These are phyloP conservation scores for Shiraia sp. DNA, from an alignment of 2,329 filamentous ascomycete genomes.

Conservation along the genomic window DNA sequence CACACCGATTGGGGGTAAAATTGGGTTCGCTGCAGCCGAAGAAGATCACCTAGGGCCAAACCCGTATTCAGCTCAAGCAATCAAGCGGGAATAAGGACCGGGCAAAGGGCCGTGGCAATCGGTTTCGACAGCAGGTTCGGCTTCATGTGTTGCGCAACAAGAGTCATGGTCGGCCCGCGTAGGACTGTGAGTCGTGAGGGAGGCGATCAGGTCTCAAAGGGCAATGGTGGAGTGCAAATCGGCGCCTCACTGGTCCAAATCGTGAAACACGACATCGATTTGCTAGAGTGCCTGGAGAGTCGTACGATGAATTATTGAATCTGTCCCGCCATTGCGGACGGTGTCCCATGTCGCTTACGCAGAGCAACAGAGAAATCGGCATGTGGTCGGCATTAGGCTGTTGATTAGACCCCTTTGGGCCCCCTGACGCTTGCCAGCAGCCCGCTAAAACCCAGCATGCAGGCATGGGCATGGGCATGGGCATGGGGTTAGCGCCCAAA, in stretches of 20 bases:
- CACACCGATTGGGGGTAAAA: no score
- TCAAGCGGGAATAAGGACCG: no score
- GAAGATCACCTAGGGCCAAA: no score
- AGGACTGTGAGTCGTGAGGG: no score
- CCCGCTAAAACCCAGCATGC: conserved; percentile 13
- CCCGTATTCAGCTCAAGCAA: no score
- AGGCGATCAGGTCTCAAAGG: conserved; percentile 12
- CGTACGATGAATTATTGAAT: conserved; percentile 21
- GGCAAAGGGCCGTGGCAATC: no score
- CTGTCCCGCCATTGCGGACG: conserved; percentile 7
- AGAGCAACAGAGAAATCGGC: conserved; percentile 11
- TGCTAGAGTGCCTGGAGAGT: conserved; percentile 9
- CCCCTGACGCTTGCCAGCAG: conserved; percentile 7
- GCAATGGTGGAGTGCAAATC: conserved; percentile 3
- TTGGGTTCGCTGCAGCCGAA: no score
- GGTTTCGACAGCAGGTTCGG: no score
- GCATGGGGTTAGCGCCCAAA: conserved; percentile 10
- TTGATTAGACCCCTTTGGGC: conserved; percentile 15
- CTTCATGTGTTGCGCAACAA: no score
- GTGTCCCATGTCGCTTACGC: conserved; percentile 20
- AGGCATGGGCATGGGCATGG: conserved; percentile 13
- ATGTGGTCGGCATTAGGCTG: no score
- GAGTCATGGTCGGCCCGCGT: no score
- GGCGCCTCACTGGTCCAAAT: conserved; percentile 6
- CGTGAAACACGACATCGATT: conserved; percentile 13